Evolutionary conservation across 2,329 filamentous ascomycete genomes (phyloP).

Genomic region (Penicillium corylophilum): DNA sequence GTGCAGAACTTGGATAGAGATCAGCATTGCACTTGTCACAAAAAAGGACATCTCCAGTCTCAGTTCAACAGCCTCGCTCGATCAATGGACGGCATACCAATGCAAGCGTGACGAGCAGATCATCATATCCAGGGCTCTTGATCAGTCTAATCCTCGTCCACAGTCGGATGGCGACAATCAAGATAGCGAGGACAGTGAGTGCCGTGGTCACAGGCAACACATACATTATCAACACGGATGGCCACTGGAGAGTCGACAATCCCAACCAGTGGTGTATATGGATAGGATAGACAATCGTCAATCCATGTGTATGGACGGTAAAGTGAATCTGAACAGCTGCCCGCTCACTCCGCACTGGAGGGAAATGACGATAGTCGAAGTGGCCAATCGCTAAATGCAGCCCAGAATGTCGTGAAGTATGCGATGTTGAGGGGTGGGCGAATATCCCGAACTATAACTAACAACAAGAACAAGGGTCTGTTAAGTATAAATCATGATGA

Average conservation of each 20-base stretch:
- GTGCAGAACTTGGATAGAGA: constrained; percentile 4
- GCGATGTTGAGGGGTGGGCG: not conserved
- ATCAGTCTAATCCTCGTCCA: constrained; percentile 24
- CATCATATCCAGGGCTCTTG: constrained; percentile 28
- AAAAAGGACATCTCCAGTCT: not conserved
- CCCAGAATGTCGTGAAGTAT: not conserved
- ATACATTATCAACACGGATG: constrained; percentile 19
- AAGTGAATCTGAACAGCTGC: not conserved
- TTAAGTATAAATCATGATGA: not conserved
- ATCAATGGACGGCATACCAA: constrained; percentile 13
- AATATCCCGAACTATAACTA: not conserved
- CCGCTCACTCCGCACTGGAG: not conserved
- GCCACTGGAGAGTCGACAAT: not conserved
- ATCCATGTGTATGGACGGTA: not conserved
- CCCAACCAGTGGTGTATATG: not conserved
- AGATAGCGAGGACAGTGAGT: constrained; percentile 19
- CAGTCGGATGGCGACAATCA: constrained; percentile 25
- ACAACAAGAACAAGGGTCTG: not conserved
- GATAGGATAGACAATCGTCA: not conserved
- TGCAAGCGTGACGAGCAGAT: constrained; percentile 24
- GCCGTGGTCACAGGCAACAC: constrained; percentile 19
- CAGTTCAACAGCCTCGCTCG: not conserved
- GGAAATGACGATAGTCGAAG: not conserved
- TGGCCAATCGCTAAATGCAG: not conserved
- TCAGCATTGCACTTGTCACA: not conserved